Evolutionary conservation across 1,284 basidiomycete genomes (phyloP).

Genomic region (Waitea zeae): DNA sequence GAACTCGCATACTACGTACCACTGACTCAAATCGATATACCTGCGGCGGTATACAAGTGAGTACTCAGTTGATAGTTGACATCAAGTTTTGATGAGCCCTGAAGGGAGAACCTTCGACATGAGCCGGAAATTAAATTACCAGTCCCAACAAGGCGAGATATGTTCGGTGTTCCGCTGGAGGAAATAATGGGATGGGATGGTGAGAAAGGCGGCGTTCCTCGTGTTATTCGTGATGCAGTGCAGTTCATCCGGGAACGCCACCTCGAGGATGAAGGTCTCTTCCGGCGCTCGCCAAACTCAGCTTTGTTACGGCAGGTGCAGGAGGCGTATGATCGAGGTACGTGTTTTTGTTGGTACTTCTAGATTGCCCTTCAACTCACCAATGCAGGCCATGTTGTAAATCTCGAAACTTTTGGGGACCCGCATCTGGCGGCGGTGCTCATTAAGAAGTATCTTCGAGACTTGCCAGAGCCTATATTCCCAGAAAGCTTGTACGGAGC

Average conservation of each 20-base stretch:
- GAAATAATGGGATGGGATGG: slow-evolving; percentile 70
- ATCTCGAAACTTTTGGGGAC: slow-evolving; percentile 54
- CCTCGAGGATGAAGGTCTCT: slow-evolving; percentile 60
- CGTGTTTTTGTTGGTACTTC: slow-evolving; percentile 4
- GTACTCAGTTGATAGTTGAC: slow-evolving; percentile 8
- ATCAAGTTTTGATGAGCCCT: no score
- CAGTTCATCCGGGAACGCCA: slow-evolving; percentile 52
- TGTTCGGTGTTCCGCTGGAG: slow-evolving; percentile 67
- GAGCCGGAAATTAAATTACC: slow-evolving; percentile 53
- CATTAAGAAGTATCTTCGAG: slow-evolving; percentile 70
- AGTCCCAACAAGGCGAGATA: slow-evolving; percentile 31
- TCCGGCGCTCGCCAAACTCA: slow-evolving; percentile 61
- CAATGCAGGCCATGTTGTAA: slow-evolving; percentile 54
- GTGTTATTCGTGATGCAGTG: slow-evolving; percentile 63
- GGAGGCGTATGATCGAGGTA: slow-evolving; percentile 68
- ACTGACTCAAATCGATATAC: slow-evolving; percentile 71
- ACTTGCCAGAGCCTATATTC: slow-evolving; percentile 63
- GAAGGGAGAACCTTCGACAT: slow-evolving; percentile 56
- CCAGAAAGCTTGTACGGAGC: slow-evolving; percentile 45
- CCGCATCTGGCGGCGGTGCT: slow-evolving; percentile 71
- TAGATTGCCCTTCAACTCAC: slow-evolving; percentile 4
- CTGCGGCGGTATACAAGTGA: slow-evolving; percentile 65
- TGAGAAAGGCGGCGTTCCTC: slow-evolving; percentile 62
- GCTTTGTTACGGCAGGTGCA: slow-evolving; percentile 53
- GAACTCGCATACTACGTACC: slow-evolving; percentile 61